These are phyloP conservation scores for Cryptococcus sp. DNA, from an alignment of 1,284 basidiomycete genomes.

Conservation along the genomic window DNA sequence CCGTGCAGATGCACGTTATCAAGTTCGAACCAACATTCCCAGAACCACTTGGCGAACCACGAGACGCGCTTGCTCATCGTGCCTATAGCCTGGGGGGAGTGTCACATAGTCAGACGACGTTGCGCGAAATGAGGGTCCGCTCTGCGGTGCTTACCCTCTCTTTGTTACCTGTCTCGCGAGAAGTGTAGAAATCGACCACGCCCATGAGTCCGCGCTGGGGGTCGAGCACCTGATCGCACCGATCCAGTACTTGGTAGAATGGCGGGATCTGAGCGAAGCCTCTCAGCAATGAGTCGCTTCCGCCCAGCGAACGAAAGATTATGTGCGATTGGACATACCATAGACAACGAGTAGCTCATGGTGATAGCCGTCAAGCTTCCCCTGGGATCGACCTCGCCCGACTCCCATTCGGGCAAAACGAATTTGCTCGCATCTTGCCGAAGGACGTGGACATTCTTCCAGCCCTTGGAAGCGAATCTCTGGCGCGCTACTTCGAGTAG, in stretches of 20 bases:
- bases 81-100: constrained; percentile 60
- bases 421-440: constrained; percentile 76
- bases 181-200: constrained; percentile 80
- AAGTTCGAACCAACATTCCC: constrained; percentile 78
- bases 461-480: constrained; percentile 68
- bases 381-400: constrained; percentile 58
- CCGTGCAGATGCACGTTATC: constrained; percentile 74
- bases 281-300: too few relatives aligned
- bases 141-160: constrained; percentile 45
- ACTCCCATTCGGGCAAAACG: constrained; percentile 64
- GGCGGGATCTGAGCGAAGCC: constrained; percentile 62
- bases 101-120: constrained; percentile 13
- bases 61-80: constrained; percentile 69
- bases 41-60: constrained; percentile 77
- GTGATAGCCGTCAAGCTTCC: constrained; percentile 66
- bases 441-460: constrained; percentile 72
- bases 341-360: constrained; percentile 71
- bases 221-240: constrained; percentile 69
- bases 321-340: constrained; percentile 55
- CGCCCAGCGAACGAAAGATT: too few relatives aligned
- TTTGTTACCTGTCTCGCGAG: constrained; percentile 63
- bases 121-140: not conserved
- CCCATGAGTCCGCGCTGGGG: constrained; percentile 67
- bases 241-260: constrained; percentile 69
- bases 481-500: constrained; percentile 70